Evolutionary conservation across 306 rosid genomes (phyloP).

Genomic region (Cucurbita moschata): DNA sequence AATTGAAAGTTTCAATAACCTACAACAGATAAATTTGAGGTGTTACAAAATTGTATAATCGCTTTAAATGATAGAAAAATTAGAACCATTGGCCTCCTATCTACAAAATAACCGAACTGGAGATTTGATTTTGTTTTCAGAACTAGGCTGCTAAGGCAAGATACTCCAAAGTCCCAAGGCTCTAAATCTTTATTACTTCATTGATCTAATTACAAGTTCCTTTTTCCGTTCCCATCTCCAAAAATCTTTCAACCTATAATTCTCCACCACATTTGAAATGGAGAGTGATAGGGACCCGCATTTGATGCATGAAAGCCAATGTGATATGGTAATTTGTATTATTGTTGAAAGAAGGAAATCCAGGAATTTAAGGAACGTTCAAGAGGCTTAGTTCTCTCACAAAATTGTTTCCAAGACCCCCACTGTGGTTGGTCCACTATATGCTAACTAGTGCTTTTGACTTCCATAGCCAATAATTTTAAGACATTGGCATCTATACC

Average conservation of each 20-base stretch:
- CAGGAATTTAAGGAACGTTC: background rate
- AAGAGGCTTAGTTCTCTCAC: background rate
- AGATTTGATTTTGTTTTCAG: background rate
- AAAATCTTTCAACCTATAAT: background rate
- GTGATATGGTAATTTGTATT: background rate
- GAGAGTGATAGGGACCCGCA: background rate
- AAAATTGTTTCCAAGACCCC: background rate
- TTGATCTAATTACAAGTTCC: background rate
- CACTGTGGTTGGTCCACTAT: background rate
- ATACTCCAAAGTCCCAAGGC: background rate
- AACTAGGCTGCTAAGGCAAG: background rate
- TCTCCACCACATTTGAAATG: background rate
- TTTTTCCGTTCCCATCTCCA: background rate
- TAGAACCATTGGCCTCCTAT: background rate
- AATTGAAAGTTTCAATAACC: constrained; percentile 71
- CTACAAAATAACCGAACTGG: background rate
- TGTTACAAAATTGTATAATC: no score
- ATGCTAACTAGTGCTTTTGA: background rate
- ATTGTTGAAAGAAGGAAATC: background rate
- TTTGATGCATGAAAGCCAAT: background rate
- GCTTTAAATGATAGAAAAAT: background rate
- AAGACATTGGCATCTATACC: constrained; percentile 23
- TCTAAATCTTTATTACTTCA: background rate
- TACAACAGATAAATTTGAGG: constrained; percentile 8
- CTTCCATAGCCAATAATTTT: background rate